Conservation (phyloP, 352 stramenopile genomes). For the Phytophthora vignae region DNA sequence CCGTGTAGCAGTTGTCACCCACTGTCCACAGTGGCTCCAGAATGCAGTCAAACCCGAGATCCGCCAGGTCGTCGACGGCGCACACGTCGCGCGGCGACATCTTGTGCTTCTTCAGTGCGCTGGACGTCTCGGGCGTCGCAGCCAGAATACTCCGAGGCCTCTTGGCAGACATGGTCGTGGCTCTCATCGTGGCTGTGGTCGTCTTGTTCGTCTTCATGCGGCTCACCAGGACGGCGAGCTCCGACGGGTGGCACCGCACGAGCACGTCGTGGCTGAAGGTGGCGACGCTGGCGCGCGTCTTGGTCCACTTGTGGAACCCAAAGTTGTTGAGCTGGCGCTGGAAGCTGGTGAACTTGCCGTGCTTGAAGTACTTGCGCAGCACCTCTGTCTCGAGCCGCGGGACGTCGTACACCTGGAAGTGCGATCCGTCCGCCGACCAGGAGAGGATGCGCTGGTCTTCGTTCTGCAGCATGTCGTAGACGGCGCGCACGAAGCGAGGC, state of each 20-base stretch:
- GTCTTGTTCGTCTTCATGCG: conserved; percentile 20
- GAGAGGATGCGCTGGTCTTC: conserved; percentile 56
- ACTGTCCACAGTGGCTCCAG: conserved; percentile 11
- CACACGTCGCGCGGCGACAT: conserved; percentile 26
- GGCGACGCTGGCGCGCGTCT: conserved; percentile 80
- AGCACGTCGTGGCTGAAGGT: conserved; percentile 81
- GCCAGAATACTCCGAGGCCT: conserved; percentile 9
- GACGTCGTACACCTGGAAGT: conserved; percentile 87
- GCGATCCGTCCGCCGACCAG: conserved; percentile 59
- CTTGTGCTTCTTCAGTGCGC: conserved; percentile 21
- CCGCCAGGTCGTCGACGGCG: conserved; percentile 4
- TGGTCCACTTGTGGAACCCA: conserved; percentile 90
- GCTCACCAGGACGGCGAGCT: conserved; percentile 17
- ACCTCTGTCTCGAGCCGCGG: conserved; percentile 65
- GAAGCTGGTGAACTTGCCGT: conserved; percentile 93
- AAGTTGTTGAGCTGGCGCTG: conserved; percentile 95
- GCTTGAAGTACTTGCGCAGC: conserved; percentile 95
- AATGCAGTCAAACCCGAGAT: neutral
- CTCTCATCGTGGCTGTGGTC: neutral
- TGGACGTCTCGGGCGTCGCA: neutral
- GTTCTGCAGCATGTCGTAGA: conserved; percentile 67
- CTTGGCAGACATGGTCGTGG: conserved; percentile 9
- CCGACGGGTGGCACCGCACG: conserved; percentile 45
- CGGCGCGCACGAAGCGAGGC: conserved; percentile 55
- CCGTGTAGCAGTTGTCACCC: neutral